Conservation (phyloP, 176 grass and related monocot species). For the Oryza brachyantha region DNA sequence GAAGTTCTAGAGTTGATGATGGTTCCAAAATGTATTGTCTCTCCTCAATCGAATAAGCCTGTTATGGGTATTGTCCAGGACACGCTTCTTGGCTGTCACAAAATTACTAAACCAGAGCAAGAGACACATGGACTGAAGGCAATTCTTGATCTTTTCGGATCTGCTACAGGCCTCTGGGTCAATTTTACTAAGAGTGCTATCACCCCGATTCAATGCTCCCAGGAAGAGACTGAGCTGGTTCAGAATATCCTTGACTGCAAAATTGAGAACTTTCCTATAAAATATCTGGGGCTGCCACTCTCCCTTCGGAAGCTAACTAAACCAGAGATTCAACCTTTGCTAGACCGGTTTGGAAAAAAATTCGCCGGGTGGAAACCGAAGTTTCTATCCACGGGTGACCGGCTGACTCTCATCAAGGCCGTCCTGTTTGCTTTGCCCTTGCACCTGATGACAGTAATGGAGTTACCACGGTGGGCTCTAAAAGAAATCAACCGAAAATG, state of each 20-base stretch:
- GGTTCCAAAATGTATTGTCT: constrained; percentile 99
- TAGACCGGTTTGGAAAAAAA: not conserved
- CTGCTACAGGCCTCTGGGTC: no score
- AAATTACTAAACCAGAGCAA: constrained; percentile 49
- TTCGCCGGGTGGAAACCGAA: constrained; percentile 18
- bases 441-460: not conserved
- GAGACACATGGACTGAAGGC: no score
- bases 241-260: no score
- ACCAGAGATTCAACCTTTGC: not conserved
- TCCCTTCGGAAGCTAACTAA: no score
- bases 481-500: not conserved
- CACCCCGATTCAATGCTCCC: no score
- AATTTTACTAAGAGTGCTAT: no score
- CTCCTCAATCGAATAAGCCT: constrained; percentile 87
- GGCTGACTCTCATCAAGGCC: not conserved
- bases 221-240: no score
- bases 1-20: constrained; percentile 99
- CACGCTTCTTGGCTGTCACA: constrained; percentile 83
- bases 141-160: no score
- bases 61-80: constrained; percentile 99
- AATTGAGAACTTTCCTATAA: no score
- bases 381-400: not conserved
- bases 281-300: no score
- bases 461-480: not conserved
- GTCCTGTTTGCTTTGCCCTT: not conserved